These are phyloP conservation scores for Mortierella sp. DNA, from an alignment of 371 early-diverging fungal genomes.

Conservation along the genomic window DNA sequence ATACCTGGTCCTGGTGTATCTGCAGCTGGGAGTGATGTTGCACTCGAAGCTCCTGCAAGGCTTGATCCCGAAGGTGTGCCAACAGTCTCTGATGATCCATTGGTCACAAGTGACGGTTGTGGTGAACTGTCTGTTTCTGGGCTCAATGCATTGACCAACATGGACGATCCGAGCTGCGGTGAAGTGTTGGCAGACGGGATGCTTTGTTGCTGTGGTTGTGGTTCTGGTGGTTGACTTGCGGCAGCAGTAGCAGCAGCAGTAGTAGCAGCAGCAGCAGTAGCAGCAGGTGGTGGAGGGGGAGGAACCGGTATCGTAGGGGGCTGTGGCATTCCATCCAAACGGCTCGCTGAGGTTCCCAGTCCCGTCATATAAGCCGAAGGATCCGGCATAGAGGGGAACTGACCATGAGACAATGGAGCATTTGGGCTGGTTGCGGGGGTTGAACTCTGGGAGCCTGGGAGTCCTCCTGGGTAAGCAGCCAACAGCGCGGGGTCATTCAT, in stretches of 20 bases:
- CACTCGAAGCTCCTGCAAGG: constrained; percentile 12
- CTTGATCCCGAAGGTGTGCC: constrained; percentile 2
- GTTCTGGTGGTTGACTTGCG: no score
- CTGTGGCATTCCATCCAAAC: constrained; percentile 17
- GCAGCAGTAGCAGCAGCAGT: no score
- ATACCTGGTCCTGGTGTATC: no score
- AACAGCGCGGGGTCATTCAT: constrained; percentile 11
- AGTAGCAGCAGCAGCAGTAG: no score
- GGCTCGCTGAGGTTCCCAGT: no score
- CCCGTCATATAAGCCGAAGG: no score
- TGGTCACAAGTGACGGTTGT: background rate
- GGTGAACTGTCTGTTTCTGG: background rate
- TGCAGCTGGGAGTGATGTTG: constrained; percentile 17
- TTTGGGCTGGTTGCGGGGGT: constrained; percentile 27
- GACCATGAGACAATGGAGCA: constrained; percentile 4
- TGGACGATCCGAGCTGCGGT: constrained; percentile 30
- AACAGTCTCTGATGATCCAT: constrained; percentile 20
- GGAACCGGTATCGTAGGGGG: constrained; percentile 28
- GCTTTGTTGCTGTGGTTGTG: background rate
- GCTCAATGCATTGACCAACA: background rate
- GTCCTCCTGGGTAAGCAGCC: constrained; percentile 4
- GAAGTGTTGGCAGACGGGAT: constrained; percentile 10
- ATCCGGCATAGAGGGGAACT: constrained; percentile 20
- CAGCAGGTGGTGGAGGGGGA: constrained; percentile 2
- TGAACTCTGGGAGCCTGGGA: constrained; percentile 21